Evolutionary conservation across 2,329 filamentous ascomycete species (phyloP).

Genomic region (Xylogone sp.): DNA sequence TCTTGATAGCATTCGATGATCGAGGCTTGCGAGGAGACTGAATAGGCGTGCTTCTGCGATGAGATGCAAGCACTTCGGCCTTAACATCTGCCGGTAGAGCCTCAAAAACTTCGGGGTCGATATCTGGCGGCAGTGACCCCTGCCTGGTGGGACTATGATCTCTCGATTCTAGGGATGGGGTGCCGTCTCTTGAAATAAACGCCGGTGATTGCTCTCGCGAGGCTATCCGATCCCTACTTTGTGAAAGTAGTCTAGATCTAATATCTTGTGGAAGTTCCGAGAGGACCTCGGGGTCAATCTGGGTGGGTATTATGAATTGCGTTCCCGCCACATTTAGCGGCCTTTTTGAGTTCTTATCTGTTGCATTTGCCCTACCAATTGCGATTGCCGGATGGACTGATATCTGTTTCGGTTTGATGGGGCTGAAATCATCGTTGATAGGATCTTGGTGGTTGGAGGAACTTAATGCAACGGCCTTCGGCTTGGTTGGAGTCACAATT

Average conservation of each 20-base stretch:
- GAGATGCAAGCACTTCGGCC: slow-evolving; percentile 74
- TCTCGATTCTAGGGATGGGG: slow-evolving; percentile 9
- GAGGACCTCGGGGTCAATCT: slow-evolving; percentile 77
- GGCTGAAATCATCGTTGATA: slow-evolving; percentile 50
- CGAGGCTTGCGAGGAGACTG: slow-evolving; percentile 46
- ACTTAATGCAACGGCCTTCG: slow-evolving; percentile 8
- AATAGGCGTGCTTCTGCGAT: slow-evolving; percentile 38
- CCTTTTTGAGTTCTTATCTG: slow-evolving; percentile 52
- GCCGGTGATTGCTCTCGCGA: slow-evolving; percentile 27
- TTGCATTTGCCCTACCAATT: slow-evolving; percentile 43
- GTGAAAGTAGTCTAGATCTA: slow-evolving; percentile 66
- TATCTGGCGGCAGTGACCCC: slow-evolving; percentile 59
- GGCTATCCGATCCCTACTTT: slow-evolving; percentile 33
- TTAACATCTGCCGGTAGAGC: slow-evolving; percentile 84
- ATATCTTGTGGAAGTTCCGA: slow-evolving; percentile 84
- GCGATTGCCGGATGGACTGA: slow-evolving; percentile 49
- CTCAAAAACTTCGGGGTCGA: slow-evolving; percentile 80
- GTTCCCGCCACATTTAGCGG: slow-evolving; percentile 79
- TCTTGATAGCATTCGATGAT: slow-evolving; percentile 37
- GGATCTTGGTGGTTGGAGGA: slow-evolving; percentile 36
- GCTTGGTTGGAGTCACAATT: slow-evolving; percentile 21
- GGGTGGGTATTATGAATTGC: slow-evolving; percentile 85
- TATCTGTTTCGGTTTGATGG: slow-evolving; percentile 44
- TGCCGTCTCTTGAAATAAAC: slow-evolving; percentile 26
- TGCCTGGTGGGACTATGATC: neutral